Conservation (phyloP, 495 filamentous ascomycete species). For the Aspergillus steynii region DNA sequence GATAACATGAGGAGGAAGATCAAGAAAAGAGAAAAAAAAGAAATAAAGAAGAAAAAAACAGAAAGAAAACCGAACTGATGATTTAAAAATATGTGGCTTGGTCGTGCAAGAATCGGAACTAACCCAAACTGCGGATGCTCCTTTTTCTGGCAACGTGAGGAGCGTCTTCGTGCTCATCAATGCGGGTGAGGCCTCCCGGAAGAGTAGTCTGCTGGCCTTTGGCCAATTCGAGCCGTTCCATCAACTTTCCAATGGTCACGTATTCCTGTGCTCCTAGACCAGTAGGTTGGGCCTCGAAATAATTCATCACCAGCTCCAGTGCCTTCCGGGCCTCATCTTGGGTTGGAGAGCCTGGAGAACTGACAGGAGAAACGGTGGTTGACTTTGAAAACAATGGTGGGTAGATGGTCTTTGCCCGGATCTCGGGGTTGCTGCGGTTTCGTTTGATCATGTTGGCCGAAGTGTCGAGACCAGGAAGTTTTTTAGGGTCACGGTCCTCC, state of each 20-base stretch:
- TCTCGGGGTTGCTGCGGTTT: slow-evolving; percentile 47
- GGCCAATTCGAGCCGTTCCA: slow-evolving; percentile 80
- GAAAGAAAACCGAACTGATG: slow-evolving; percentile 15
- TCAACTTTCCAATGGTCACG: slow-evolving; percentile 77
- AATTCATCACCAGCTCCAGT: slow-evolving; percentile 81
- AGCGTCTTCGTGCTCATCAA: slow-evolving; percentile 51
- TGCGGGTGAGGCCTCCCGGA: slow-evolving; percentile 67
- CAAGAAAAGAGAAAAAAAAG: slow-evolving; percentile 10
- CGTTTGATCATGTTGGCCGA: slow-evolving; percentile 40
- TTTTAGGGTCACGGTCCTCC: slow-evolving; percentile 47
- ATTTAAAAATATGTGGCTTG: not conserved
- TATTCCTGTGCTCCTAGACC: slow-evolving; percentile 78
- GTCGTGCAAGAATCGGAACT: slow-evolving; percentile 8
- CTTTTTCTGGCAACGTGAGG: slow-evolving; percentile 48
- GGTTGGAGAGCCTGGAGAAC: slow-evolving; percentile 63
- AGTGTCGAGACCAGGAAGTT: slow-evolving; percentile 19
- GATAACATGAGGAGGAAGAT: slow-evolving; percentile 16
- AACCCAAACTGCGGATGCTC: slow-evolving; percentile 53
- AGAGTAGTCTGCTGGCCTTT: slow-evolving; percentile 55
- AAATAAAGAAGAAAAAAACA: slow-evolving; percentile 11
- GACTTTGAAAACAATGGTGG: slow-evolving; percentile 45
- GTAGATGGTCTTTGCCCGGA: slow-evolving; percentile 49
- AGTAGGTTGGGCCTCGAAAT: slow-evolving; percentile 72
- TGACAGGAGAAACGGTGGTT: slow-evolving; percentile 38
- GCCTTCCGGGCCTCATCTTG: slow-evolving; percentile 88